Conservation (phyloP, 2,329 filamentous ascomycete genomes). For the Penicillium sp. region DNA sequence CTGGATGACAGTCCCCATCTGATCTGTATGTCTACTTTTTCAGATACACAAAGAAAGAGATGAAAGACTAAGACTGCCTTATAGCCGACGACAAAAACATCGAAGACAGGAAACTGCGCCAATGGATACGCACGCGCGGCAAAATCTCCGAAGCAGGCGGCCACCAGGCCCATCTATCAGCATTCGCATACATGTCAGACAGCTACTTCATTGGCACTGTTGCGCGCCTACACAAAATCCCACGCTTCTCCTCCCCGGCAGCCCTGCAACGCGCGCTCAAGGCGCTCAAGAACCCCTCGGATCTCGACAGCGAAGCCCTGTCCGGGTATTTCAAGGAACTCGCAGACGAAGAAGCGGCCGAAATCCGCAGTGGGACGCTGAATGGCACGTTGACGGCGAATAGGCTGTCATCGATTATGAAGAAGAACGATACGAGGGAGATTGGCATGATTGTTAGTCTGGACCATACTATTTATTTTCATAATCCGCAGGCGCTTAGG, state of each 20-base stretch:
- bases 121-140: constrained; percentile 52
- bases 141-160: constrained; percentile 69
- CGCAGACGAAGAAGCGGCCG: constrained; percentile 39
- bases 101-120: constrained; percentile 63
- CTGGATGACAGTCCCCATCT: neutral
- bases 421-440: constrained; percentile 26
- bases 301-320: constrained; percentile 40
- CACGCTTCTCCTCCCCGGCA: constrained; percentile 61
- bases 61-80: neutral
- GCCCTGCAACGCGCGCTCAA: constrained; percentile 38
- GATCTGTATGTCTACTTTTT: constrained; percentile 1
- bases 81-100: constrained; percentile 47
- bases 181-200: constrained; percentile 90
- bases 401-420: constrained; percentile 17
- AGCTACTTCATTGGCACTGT: constrained; percentile 91
- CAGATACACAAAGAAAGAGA: neutral
- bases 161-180: constrained; percentile 75
- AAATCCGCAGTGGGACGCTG: constrained; percentile 30
- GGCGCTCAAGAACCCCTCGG: constrained; percentile 40
- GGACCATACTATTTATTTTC: constrained; percentile 51
- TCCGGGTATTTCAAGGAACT: constrained; percentile 38
- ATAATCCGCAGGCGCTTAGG: constrained; percentile 45
- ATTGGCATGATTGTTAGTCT: constrained; percentile 51
- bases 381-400: constrained; percentile 31
- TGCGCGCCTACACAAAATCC: constrained; percentile 72